Evolutionary conservation across 148 eudicot species (phyloP).

Genomic region (Heliosperma pusillum): DNA sequence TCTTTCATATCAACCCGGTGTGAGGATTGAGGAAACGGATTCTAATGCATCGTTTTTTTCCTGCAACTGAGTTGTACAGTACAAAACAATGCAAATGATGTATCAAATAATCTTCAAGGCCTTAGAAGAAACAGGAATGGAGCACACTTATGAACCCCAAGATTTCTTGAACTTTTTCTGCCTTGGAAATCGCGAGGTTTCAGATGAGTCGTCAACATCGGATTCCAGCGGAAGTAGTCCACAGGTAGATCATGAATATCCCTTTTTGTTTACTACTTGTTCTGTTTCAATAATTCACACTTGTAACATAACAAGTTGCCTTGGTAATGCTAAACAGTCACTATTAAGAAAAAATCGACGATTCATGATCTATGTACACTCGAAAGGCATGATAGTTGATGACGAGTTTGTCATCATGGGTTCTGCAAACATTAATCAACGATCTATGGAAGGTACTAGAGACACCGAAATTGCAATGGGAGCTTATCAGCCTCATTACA

Average conservation of each 20-base stretch:
- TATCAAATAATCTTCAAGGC: slow-evolving; percentile 77
- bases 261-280: not conserved
- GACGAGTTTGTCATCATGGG: slow-evolving; percentile 88
- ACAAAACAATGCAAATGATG: slow-evolving; percentile 98
- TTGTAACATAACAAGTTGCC: not conserved
- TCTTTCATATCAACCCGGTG: not conserved
- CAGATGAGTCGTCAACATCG: slow-evolving; percentile 23
- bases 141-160: slow-evolving; percentile 64
- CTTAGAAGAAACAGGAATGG: slow-evolving; percentile 56
- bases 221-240: slow-evolving; percentile 39
- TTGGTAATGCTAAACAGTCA: slow-evolving; percentile 28
- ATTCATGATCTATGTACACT: slow-evolving; percentile 90
- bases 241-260: slow-evolving; percentile 38
- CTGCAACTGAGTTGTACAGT: slow-evolving; percentile 37
- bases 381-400: slow-evolving; percentile 94
- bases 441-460: slow-evolving; percentile 86
- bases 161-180: slow-evolving; percentile 83
- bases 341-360: slow-evolving; percentile 46
- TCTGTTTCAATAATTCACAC: not conserved
- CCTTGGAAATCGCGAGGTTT: slow-evolving; percentile 69
- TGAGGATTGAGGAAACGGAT: not conserved
- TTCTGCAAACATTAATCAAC: slow-evolving; percentile 91
- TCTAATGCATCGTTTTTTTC: not conserved
- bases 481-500: slow-evolving; percentile 80
- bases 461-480: slow-evolving; percentile 98